phyloP scores from a whole-genome alignment of 1,139 yeast species.

The Zygosaccharomyces sapae region DNA sequence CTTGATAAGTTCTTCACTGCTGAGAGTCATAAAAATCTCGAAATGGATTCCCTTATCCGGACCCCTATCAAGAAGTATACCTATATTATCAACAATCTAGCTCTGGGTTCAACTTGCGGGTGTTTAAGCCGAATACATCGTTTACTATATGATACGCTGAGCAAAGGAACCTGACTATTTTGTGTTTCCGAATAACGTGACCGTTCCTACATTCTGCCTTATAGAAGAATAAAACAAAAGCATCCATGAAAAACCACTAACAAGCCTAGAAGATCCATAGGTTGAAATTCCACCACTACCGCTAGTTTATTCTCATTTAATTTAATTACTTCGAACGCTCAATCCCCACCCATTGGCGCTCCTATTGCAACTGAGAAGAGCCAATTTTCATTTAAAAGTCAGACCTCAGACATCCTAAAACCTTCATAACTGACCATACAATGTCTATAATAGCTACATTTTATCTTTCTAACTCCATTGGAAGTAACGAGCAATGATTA shows the following conservation, averaged over 20 bases:
- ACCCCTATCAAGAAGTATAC: neutral
- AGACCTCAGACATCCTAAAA: no score
- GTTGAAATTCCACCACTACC: no score
- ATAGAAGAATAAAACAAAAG: neutral
- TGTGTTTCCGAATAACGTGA: slow-evolving; percentile 2
- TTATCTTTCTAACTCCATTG: neutral
- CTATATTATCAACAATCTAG: neutral
- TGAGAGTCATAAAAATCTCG: slow-evolving; percentile 12
- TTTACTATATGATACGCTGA: neutral
- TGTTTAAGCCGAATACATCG: no score
- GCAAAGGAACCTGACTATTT: neutral
- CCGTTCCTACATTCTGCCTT: neutral
- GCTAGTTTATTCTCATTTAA: no score
- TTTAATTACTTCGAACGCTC: no score
- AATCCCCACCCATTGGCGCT: no score
- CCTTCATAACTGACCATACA: neutral
- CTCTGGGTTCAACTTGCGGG: no score
- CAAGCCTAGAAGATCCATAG: no score
- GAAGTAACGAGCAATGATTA: neutral
- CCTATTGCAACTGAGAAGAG: no score
- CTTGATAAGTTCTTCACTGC: slow-evolving; percentile 10
- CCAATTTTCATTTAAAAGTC: no score
- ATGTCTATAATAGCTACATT: neutral
- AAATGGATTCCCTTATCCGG: neutral
- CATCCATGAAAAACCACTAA: no score